Evolutionary conservation across 2,329 filamentous ascomycete genomes (phyloP).

Genomic region (Fusarium sacchari): DNA sequence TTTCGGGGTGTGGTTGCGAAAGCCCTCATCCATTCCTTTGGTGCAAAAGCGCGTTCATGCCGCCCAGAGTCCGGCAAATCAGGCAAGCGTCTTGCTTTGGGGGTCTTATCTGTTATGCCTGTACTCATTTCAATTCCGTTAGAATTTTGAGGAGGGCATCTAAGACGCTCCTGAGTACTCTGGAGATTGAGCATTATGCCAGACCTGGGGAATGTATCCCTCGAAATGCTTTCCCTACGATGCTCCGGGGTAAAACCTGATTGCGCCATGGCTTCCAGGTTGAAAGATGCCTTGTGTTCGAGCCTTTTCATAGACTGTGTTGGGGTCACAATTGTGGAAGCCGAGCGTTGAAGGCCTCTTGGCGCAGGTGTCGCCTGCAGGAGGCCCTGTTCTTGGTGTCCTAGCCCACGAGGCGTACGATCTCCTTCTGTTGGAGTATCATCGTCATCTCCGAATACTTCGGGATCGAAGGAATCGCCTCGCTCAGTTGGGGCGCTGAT

Average conservation of each 20-base stretch:
- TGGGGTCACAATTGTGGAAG: constrained; percentile 36
- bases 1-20: constrained; percentile 17
- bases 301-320: constrained; percentile 23
- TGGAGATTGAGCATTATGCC: constrained; percentile 26
- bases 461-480: not conserved
- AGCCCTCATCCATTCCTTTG: constrained; percentile 20
- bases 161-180: constrained; percentile 26
- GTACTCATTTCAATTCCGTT: not conserved
- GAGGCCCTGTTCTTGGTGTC: not conserved
- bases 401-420: not conserved
- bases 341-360: constrained; percentile 17
- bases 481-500: not conserved
- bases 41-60: not conserved
- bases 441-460: not conserved
- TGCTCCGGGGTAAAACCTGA: constrained; percentile 40
- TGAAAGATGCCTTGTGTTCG: constrained; percentile 23
- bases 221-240: not conserved
- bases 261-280: constrained; percentile 14
- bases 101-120: not conserved
- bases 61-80: not conserved
- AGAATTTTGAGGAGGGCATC: not conserved
- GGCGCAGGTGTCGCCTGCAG: not conserved
- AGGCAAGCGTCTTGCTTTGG: constrained; percentile 5
- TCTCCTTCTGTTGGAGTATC: not conserved
- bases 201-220: constrained; percentile 9